Conservation (phyloP, 768 basidiomycete genomes). For the Sporobolomyces roseus region DNA sequence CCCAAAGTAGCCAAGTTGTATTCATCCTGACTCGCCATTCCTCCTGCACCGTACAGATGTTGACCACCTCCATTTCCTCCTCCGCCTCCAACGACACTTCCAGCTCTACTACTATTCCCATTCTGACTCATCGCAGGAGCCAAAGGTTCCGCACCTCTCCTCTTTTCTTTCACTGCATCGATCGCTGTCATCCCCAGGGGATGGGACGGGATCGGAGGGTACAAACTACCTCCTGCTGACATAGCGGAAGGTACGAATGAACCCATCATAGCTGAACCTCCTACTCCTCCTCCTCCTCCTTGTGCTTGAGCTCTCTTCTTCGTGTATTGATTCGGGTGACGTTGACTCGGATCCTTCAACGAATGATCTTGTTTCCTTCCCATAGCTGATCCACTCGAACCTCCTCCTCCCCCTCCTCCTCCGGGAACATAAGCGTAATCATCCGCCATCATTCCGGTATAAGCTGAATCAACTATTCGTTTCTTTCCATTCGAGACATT, state of each 20-base stretch:
- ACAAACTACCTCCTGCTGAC: conserved; percentile 10
- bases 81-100: neutral
- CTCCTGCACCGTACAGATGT: conserved; percentile 9
- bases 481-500: conserved; percentile 14
- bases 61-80: neutral
- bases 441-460: conserved; percentile 31
- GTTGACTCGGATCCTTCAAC: conserved; percentile 25
- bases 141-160: conserved; percentile 11
- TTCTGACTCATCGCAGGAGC: conserved; percentile 5
- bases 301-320: conserved; percentile 32
- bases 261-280: neutral
- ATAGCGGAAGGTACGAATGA: too few species aligned
- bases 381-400: neutral
- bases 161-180: conserved; percentile 22
- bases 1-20: conserved; percentile 16
- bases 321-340: conserved; percentile 42
- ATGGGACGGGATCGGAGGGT: conserved; percentile 8
- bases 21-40: conserved; percentile 26
- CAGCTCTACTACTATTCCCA: conserved; percentile 14
- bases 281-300: neutral
- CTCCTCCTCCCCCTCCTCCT: conserved; percentile 2
- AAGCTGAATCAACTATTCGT: conserved; percentile 4
- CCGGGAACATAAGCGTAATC: conserved; percentile 16
- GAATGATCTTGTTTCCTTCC: neutral
- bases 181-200: conserved; percentile 26